phyloP scores from a whole-genome alignment of 2,329 filamentous ascomycete species.

The Fusarium albidum region DNA sequence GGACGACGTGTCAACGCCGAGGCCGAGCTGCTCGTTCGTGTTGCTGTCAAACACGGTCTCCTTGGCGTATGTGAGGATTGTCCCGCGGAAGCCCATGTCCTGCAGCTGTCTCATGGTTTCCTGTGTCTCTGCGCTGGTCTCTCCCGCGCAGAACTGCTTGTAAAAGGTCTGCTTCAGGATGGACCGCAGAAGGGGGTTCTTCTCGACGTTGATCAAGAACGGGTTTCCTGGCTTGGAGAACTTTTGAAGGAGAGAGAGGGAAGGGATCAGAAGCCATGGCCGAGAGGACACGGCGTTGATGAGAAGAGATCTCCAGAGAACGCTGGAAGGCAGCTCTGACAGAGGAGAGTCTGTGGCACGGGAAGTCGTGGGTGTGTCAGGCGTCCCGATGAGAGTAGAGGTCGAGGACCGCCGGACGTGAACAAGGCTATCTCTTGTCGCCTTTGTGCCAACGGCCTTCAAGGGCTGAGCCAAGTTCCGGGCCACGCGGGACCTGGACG shows the following conservation, averaged over 20 bases:
- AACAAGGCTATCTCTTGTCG: slow-evolving; percentile 11
- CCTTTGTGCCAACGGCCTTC: neutral
- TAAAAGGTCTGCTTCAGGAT: slow-evolving; percentile 60
- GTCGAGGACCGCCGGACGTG: slow-evolving; percentile 9
- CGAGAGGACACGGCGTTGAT: slow-evolving; percentile 57
- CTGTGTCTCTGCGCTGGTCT: slow-evolving; percentile 56
- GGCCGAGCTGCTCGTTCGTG: slow-evolving; percentile 34
- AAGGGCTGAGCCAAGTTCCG: slow-evolving; percentile 20
- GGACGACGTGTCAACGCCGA: slow-evolving; percentile 46
- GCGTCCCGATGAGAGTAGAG: slow-evolving; percentile 15
- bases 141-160: slow-evolving; percentile 66
- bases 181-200: slow-evolving; percentile 56
- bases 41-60: slow-evolving; percentile 52
- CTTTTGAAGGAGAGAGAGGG: slow-evolving; percentile 48
- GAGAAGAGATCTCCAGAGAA: slow-evolving; percentile 51
- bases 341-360: slow-evolving; percentile 31
- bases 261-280: slow-evolving; percentile 47
- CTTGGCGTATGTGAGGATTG: slow-evolving; percentile 64
- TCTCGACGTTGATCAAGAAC: slow-evolving; percentile 53
- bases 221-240: slow-evolving; percentile 47
- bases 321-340: slow-evolving; percentile 43
- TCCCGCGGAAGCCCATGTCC: slow-evolving; percentile 60
- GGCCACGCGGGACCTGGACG: slow-evolving; percentile 18
- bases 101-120: slow-evolving; percentile 53
- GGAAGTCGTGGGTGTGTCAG: slow-evolving; percentile 13